phyloP scores from a whole-genome alignment of 306 rosid species.

The Prosopis cineraria region DNA sequence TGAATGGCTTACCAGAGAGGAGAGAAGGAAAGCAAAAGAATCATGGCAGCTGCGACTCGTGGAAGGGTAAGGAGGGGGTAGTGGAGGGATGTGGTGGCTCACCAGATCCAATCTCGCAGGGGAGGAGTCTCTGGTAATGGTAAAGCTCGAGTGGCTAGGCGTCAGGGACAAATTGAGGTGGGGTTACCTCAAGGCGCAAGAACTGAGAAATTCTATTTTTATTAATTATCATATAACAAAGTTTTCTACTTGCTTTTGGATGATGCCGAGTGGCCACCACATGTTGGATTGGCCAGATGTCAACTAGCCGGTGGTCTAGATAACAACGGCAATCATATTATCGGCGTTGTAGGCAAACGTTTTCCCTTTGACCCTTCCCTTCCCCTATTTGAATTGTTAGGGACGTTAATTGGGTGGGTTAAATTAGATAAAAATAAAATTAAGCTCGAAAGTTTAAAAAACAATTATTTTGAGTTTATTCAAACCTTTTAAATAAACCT shows the following conservation, averaged over 20 bases:
- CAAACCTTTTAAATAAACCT: no score
- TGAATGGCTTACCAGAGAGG: conserved; percentile 45
- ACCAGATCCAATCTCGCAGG: background rate
- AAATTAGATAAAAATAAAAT: no score
- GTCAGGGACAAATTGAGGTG: conserved; percentile 40
- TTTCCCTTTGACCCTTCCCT: no score
- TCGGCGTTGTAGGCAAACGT: no score
- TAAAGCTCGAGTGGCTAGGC: conserved; percentile 56
- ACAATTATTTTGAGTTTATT: no score
- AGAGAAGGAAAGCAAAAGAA: conserved; percentile 33
- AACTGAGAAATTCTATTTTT: background rate
- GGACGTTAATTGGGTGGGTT: no score
- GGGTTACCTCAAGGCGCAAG: background rate
- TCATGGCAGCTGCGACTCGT: conserved; percentile 31
- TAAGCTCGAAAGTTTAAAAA: no score
- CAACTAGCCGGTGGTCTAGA: background rate
- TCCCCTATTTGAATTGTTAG: no score
- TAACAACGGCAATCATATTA: no score
- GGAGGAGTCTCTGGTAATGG: conserved; percentile 38
- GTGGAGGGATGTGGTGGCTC: background rate
- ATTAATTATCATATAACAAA: background rate
- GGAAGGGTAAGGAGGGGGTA: conserved; percentile 8
- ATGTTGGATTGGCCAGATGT: background rate
- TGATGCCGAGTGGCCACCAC: background rate
- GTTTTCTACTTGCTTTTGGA: background rate